A percentile compares a stretch with the other conserved stretches of the same genome.
Conservation (phyloP, 495 filamentous ascomycete species). For the Jackrogersella multiformis region DNA sequence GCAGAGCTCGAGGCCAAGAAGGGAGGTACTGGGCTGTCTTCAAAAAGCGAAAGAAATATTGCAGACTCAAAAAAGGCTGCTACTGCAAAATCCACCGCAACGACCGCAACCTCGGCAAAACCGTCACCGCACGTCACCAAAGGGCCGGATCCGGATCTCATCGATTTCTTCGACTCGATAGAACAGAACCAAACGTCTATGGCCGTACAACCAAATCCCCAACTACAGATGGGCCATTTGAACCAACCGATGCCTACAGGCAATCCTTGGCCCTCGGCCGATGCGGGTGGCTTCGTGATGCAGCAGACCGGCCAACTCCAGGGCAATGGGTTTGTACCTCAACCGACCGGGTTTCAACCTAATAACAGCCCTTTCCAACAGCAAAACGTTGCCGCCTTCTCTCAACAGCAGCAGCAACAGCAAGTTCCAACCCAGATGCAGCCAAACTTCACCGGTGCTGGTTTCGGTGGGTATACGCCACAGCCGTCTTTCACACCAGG, state of each 20-base stretch:
- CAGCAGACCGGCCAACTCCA: slow-evolving; percentile 56
- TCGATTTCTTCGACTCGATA: slow-evolving; percentile 98
- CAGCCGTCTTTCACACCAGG: slow-evolving; percentile 66
- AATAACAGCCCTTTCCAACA: slow-evolving; percentile 58
- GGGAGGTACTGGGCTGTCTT: slow-evolving; percentile 49
- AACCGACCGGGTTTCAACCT: slow-evolving; percentile 59
- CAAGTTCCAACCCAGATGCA: slow-evolving; percentile 58
- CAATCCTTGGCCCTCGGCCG: slow-evolving; percentile 54
- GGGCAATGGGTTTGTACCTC: slow-evolving; percentile 60
- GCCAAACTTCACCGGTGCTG: slow-evolving; percentile 73
- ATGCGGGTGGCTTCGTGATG: slow-evolving; percentile 50
- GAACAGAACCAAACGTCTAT: slow-evolving; percentile 89
- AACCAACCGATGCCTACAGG: slow-evolving; percentile 50
- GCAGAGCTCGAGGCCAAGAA: slow-evolving; percentile 84
- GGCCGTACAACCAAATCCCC: slow-evolving; percentile 48
- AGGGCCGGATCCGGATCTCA: slow-evolving; percentile 81
- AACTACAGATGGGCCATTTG: slow-evolving; percentile 38
- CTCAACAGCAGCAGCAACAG: slow-evolving; percentile 56
- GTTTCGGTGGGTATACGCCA: slow-evolving; percentile 86
- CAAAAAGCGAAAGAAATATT: slow-evolving; percentile 50
- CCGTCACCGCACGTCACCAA: slow-evolving; percentile 54
- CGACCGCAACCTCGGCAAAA: slow-evolving; percentile 28
- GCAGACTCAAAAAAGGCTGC: slow-evolving; percentile 54
- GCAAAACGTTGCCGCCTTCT: slow-evolving; percentile 57
- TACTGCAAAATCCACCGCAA: slow-evolving; percentile 45